Evolutionary conservation across 192 early-diverging fungal genomes (phyloP).

Genomic region (Geranomyces variabilis): DNA sequence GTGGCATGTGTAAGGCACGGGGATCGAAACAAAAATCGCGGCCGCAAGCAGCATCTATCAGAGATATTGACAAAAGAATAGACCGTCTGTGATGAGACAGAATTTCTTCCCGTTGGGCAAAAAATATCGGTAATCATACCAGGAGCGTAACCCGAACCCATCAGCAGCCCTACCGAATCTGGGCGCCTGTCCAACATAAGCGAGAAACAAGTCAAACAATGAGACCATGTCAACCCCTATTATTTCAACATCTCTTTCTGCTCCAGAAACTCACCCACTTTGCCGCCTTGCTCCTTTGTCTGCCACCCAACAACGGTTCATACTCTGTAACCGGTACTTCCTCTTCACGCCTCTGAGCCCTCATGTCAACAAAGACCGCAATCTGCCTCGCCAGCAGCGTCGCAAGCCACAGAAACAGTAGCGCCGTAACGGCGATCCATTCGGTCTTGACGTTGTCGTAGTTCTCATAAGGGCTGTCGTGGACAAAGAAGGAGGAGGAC

Average conservation of each 20-base stretch:
- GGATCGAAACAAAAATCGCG: slow-evolving; percentile 17
- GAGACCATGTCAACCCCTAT: not conserved
- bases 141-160: slow-evolving; percentile 14
- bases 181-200: slow-evolving; percentile 19
- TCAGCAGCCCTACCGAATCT: slow-evolving; percentile 19
- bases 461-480: slow-evolving; percentile 12
- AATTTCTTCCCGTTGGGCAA: too few relatives aligned
- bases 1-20: slow-evolving; percentile 16
- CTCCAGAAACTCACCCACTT: slow-evolving; percentile 18
- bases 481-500: slow-evolving; percentile 19
- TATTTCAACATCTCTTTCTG: not conserved
- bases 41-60: slow-evolving; percentile 32
- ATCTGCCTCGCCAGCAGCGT: slow-evolving; percentile 17
- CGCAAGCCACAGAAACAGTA: slow-evolving; percentile 18
- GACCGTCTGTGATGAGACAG: not conserved
- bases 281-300: not conserved
- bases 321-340: not conserved
- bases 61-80: not conserved
- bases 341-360: not conserved
- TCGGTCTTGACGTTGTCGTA: slow-evolving; percentile 20
- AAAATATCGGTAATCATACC: too few relatives aligned
- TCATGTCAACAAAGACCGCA: slow-evolving; percentile 7
- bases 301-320: not conserved
- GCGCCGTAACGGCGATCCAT: slow-evolving; percentile 31
- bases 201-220: not conserved